Evolutionary conservation across 1,139 yeast species (phyloP).

Genomic region (Candida glucosophila): DNA sequence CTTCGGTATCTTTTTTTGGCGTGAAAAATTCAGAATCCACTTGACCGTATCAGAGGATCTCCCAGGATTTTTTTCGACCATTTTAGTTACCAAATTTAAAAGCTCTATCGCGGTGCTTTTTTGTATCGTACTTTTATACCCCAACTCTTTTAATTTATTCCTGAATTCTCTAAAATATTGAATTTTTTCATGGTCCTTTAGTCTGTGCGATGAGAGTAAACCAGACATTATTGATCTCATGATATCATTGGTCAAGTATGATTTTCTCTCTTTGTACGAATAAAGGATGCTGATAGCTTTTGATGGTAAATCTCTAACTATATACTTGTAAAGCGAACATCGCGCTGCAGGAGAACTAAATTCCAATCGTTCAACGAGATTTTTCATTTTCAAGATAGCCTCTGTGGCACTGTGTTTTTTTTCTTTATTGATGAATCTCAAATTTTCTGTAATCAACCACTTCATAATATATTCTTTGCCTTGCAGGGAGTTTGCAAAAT

Average conservation of each 20-base stretch:
- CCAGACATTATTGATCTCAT: constrained; percentile 19
- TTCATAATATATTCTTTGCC: constrained; percentile 14
- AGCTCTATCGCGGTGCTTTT: constrained; percentile 9
- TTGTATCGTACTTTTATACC: constrained; percentile 13
- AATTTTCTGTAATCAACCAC: constrained; percentile 11
- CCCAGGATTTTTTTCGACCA: constrained; percentile 7
- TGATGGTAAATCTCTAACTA: constrained; percentile 18
- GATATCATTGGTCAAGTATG: constrained; percentile 9
- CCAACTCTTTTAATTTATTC: constrained; percentile 8
- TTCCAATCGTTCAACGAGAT: constrained; percentile 10
- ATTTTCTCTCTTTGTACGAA: constrained; percentile 11
- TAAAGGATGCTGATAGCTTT: constrained; percentile 15
- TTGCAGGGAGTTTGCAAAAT: constrained; percentile 7
- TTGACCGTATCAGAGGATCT: constrained; percentile 5
- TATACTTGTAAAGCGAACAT: constrained; percentile 14
- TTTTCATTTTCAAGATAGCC: constrained; percentile 10
- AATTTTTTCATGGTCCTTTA: constrained; percentile 11
- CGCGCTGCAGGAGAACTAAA: constrained; percentile 11
- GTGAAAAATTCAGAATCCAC: constrained; percentile 8
- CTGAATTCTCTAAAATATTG: constrained; percentile 14
- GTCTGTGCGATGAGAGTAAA: constrained; percentile 11
- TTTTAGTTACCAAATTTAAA: constrained; percentile 6
- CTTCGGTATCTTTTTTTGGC: constrained; percentile 7
- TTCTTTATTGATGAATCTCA: constrained; percentile 13
- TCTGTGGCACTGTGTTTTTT: constrained; percentile 2